Percentiles rank a stretch among this genome's conserved stretches.
Conservation (phyloP, 345 rosid genomes). For the Bruguiera parviflora region DNA sequence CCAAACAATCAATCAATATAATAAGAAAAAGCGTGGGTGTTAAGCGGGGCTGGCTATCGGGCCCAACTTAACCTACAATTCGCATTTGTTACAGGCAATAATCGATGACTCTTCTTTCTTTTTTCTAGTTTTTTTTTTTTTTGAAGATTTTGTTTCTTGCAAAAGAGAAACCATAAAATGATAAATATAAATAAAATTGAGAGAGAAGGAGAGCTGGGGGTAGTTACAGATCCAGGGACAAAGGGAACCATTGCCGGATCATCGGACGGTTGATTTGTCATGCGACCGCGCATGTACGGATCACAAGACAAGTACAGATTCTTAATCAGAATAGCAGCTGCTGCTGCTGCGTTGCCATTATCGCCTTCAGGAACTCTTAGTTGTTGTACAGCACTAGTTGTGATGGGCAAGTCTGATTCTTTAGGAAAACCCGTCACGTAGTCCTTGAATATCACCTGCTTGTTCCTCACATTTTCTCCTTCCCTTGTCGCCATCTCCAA, state of each 20-base stretch:
- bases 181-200: background rate
- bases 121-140: no score
- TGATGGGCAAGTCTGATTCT: slow-evolving; percentile 29
- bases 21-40: no score
- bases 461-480: slow-evolving; percentile 7
- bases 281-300: slow-evolving; percentile 20
- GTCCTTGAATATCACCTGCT: slow-evolving; percentile 15
- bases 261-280: background rate
- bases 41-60: no score
- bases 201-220: background rate
- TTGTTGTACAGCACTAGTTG: background rate
- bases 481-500: slow-evolving; percentile 5
- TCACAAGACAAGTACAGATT: slow-evolving; percentile 27
- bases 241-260: background rate
- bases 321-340: slow-evolving; percentile 8
- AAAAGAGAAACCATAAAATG: no score
- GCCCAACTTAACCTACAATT: no score
- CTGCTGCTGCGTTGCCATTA: background rate
- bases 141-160: no score
- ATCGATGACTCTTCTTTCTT: no score
- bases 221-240: slow-evolving; percentile 20
- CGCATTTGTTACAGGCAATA: no score
- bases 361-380: slow-evolving; percentile 22
- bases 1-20: no score
- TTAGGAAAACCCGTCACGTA: slow-evolving; percentile 18